phyloP scores from a whole-genome alignment of 495 filamentous ascomycete species.

The Poronia punctata region DNA sequence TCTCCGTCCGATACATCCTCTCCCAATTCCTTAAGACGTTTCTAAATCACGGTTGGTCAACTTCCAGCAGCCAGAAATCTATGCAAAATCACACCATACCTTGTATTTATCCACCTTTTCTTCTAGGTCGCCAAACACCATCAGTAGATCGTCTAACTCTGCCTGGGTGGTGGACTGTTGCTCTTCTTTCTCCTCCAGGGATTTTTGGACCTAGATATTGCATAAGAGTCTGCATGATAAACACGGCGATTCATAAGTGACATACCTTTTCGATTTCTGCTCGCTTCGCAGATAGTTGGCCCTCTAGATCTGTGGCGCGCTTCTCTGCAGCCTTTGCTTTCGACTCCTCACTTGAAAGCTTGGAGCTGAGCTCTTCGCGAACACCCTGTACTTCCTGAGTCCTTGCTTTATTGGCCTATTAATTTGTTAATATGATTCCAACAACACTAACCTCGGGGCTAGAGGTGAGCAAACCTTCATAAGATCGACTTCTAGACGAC shows the following conservation, averaged over 20 bases:
- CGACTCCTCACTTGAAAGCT: conserved; percentile 36
- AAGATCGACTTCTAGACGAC: conserved; percentile 51
- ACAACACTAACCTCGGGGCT: neutral
- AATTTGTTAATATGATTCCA: conserved; percentile 5
- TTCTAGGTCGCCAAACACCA: conserved; percentile 86
- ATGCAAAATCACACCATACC: conserved; percentile 35
- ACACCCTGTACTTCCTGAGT: conserved; percentile 52
- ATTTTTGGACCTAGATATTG: conserved; percentile 25
- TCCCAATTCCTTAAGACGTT: conserved; percentile 66
- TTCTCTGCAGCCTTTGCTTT: conserved; percentile 20
- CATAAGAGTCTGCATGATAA: conserved; percentile 6
- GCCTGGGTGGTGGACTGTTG: conserved; percentile 55
- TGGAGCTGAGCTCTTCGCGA: conserved; percentile 47
- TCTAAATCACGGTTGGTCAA: conserved; percentile 36
- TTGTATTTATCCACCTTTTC: conserved; percentile 76
- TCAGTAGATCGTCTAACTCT: conserved; percentile 77
- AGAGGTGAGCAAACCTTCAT: conserved; percentile 42
- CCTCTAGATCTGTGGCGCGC: conserved; percentile 15
- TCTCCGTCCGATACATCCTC: conserved; percentile 72
- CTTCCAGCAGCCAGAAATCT: conserved; percentile 2
- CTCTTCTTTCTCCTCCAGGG: conserved; percentile 52
- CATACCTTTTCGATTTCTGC: conserved; percentile 22
- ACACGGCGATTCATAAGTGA: conserved; percentile 5
- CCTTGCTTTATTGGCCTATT: conserved; percentile 44
- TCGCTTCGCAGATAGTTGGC: conserved; percentile 19